A percentile compares a stretch with the other conserved stretches of the same genome.
Evolutionary conservation across 1,284 basidiomycete genomes (phyloP).

Genomic region (Rugiboletus extremiorientalis): DNA sequence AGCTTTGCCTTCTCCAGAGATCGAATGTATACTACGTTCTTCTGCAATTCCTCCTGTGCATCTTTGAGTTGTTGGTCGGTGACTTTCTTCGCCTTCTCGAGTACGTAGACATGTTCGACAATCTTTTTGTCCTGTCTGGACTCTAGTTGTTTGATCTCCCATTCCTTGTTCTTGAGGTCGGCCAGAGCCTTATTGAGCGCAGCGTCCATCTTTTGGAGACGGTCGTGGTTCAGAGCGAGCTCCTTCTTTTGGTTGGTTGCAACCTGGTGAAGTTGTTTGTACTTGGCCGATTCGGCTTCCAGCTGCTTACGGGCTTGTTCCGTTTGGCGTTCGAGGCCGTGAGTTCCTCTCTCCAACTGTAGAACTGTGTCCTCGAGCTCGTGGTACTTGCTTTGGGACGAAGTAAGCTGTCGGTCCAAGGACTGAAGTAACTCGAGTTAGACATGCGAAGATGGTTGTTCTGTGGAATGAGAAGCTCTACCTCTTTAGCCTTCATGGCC

Average conservation of each 20-base stretch:
- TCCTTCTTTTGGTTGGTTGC: conserved; percentile 69
- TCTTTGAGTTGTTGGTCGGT: conserved; percentile 91
- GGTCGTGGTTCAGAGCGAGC: conserved; percentile 66
- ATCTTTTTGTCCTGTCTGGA: conserved; percentile 96
- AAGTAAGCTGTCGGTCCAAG: conserved; percentile 74
- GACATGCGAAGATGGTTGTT: not conserved
- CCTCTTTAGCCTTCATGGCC: conserved; percentile 69
- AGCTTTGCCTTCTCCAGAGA: conserved; percentile 83
- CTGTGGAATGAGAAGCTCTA: conserved; percentile 32
- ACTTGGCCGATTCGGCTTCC: conserved; percentile 67
- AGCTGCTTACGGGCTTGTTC: conserved; percentile 68
- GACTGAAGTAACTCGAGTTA: conserved; percentile 16
- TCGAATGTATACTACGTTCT: conserved; percentile 73
- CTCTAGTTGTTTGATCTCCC: conserved; percentile 83
- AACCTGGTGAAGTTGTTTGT: conserved; percentile 71
- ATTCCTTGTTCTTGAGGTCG: conserved; percentile 82
- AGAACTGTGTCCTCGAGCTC: conserved; percentile 88
- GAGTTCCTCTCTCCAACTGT: conserved; percentile 81
- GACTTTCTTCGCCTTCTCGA: conserved; percentile 95
- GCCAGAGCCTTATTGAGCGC: conserved; percentile 79
- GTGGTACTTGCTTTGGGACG: conserved; percentile 75
- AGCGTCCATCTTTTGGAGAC: conserved; percentile 71
- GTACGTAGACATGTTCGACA: conserved; percentile 97
- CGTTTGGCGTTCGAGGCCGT: conserved; percentile 69
- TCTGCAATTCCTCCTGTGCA: conserved; percentile 74